Evolutionary conservation across 1,284 basidiomycete genomes (phyloP).

Genomic region (Salmacisia buchloeana): DNA sequence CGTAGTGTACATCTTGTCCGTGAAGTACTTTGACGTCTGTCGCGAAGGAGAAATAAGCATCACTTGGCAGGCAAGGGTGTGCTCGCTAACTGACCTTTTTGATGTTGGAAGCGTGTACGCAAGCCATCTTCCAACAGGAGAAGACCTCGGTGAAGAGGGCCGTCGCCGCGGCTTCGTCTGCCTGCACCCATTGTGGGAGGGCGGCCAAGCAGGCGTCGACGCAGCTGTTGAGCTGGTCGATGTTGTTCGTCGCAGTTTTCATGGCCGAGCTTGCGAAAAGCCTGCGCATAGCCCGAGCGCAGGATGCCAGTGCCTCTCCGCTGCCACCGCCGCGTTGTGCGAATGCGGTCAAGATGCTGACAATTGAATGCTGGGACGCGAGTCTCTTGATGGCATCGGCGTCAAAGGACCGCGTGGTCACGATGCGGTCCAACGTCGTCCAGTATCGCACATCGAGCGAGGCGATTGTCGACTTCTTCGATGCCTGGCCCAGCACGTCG

Average conservation of each 20-base stretch:
- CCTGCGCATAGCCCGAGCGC: background rate
- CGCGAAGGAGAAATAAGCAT: background rate
- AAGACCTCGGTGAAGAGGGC: background rate
- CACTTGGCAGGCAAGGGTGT: background rate
- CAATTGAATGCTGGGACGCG: background rate
- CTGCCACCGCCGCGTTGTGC: background rate
- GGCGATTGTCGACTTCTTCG: too few species aligned
- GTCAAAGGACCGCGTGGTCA: background rate
- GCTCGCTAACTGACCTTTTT: background rate
- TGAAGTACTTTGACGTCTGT: background rate
- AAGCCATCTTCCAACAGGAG: background rate
- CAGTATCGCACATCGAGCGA: too few species aligned
- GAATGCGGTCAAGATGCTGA: background rate
- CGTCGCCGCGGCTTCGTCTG: background rate
- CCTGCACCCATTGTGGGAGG: background rate
- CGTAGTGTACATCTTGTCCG: background rate
- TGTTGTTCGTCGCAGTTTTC: background rate
- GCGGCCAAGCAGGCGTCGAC: background rate
- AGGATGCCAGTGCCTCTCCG: background rate
- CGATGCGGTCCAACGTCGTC: background rate
- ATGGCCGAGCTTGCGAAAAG: background rate
- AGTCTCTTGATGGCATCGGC: background rate
- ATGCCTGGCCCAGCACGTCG: background rate
- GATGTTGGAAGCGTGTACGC: background rate
- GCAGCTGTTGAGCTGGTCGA: constrained; percentile 4